Evolutionary conservation across 441 rosid genomes (phyloP), one percentile per base, ranked within the genome.

Genomic region (Macaranga tanarius): DNA sequence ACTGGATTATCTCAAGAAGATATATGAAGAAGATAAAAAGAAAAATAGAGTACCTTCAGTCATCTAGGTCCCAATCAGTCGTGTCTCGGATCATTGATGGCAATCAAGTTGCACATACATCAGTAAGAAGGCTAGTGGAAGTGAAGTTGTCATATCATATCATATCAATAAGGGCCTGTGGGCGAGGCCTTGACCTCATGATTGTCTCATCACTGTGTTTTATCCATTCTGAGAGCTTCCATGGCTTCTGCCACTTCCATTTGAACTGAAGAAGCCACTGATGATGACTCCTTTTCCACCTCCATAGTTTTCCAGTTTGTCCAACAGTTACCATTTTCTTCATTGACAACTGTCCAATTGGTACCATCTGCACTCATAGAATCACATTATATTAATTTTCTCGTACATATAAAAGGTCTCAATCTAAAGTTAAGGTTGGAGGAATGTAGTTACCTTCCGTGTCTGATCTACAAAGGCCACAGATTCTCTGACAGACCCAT

Each of bases 161-260:
- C 76, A 76, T 62, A 71, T 81, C 82, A 67, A 70, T 44, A 22
- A 88, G 83, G 61, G 87, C 81, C 73, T 72, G 90, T 56, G 76
- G 82, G 57, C 90, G 92, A 13, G 90, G 87, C 83, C 81, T 91
- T 44, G 91, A 72, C 79, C 85, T 89, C 66, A 84, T 86, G 50
- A 95, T 83, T 59, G 91, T 87, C 79, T 89, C 95, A 47, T 95
- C 98, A 75, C 93, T 89, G 74, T 90, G 97, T 76, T 88, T 87
- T 48, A 93, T 96, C 91, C 84, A 84, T 79, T 95, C 99, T 17
- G 97, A 95, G 66, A 95, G 93, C 80, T 87, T 91, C 98, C 99
- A 95, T 67, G 99, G 99, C 84, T 95, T 95, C 84, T 93, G 98
- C 99, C 98, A 95, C 80, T 95, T 95, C 96, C 97, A 95, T 81